Evolutionary conservation across 2,329 filamentous ascomycete species (phyloP).

Genomic region (Sarocladium brachiariae): DNA sequence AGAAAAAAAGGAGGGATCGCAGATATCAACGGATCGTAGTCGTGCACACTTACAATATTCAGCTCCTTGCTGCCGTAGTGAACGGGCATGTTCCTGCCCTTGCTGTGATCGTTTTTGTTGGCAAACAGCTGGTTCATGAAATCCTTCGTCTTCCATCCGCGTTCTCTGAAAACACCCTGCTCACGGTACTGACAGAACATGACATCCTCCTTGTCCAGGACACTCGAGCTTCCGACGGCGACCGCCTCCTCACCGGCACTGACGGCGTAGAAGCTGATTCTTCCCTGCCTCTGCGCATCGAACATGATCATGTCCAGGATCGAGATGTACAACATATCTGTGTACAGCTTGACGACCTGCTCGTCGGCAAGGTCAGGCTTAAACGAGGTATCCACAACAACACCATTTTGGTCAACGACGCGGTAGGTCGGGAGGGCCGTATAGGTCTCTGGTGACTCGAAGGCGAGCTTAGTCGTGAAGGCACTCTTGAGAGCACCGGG

Average conservation of each 20-base stretch:
- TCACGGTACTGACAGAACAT: slow-evolving; percentile 94
- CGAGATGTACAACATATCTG: slow-evolving; percentile 59
- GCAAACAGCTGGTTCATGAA: slow-evolving; percentile 97
- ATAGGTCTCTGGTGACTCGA: slow-evolving; percentile 65
- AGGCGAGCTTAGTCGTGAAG: slow-evolving; percentile 75
- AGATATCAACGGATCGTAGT: neutral
- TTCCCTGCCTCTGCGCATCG: slow-evolving; percentile 91
- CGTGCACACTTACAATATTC: slow-evolving; percentile 64
- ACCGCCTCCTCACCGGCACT: slow-evolving; percentile 93
- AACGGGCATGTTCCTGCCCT: slow-evolving; percentile 92
- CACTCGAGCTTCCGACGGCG: slow-evolving; percentile 80
- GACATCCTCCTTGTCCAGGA: slow-evolving; percentile 75
- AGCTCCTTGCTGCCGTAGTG: slow-evolving; percentile 84
- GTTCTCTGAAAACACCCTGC: slow-evolving; percentile 81
- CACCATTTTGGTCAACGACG: slow-evolving; percentile 81
- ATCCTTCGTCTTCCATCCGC: slow-evolving; percentile 77
- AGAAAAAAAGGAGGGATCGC: neutral
- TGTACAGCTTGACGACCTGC: slow-evolving; percentile 52
- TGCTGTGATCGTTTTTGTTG: slow-evolving; percentile 72
- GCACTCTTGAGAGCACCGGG: slow-evolving; percentile 93
- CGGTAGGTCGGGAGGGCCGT: slow-evolving; percentile 85
- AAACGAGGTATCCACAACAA: slow-evolving; percentile 68
- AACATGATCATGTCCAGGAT: slow-evolving; percentile 99
- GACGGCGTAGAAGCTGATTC: slow-evolving; percentile 95
- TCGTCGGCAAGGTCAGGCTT: slow-evolving; percentile 62